Evolutionary conservation across 306 rosid genomes (phyloP), one percentile per base, ranked within the genome.

Genomic region (Luffa acutangula): DNA sequence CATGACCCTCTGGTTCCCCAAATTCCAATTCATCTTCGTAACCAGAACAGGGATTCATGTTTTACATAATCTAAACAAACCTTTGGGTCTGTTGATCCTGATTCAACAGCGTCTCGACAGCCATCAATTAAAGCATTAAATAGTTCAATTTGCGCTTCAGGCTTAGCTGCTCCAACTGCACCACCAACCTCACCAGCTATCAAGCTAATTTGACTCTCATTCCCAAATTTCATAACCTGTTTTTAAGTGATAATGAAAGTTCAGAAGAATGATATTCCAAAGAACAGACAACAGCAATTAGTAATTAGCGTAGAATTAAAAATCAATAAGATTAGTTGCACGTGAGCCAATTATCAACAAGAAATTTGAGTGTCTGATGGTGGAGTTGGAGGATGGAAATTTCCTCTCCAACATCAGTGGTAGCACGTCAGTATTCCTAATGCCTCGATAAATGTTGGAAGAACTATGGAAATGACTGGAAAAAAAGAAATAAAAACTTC

Each of bases 191-290:
- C 99, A 42, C 88, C 89, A 78, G 80, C 92, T 73, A 93, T 91
- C 79, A 86, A 83, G 86, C 90, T 82, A 43, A 93, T 83, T 86
- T 93, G 97, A 88, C 91, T 93, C 86, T 90, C 91, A 75, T 96
- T 93, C 66, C 98, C 99, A 86, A 85, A 96, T 80, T 93, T 96
- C 97, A 96, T 86, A 78, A 90, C 94, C 99, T 96, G 82, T 45
- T 42, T 56, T 86, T 80, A 82, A 65, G 77, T 62, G 25, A 57
- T 43, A 33, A 36, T 48, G 43, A 36, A 75, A 72, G 18, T 18
- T 31, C 31, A 62, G 66, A 13, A 42, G 34, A 73, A 48, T 25
- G 58, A 72, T 45, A 10, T 45, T 49, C 77, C 25, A 48, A 15
- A 67, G 74, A 67, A 43, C 33, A 69, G 54, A 69, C 3, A 53